A percentile compares a stretch with the other conserved stretches of the same genome.
Conservation (phyloP, 1,139 yeast species). For the Yamadazyma triangularis region DNA sequence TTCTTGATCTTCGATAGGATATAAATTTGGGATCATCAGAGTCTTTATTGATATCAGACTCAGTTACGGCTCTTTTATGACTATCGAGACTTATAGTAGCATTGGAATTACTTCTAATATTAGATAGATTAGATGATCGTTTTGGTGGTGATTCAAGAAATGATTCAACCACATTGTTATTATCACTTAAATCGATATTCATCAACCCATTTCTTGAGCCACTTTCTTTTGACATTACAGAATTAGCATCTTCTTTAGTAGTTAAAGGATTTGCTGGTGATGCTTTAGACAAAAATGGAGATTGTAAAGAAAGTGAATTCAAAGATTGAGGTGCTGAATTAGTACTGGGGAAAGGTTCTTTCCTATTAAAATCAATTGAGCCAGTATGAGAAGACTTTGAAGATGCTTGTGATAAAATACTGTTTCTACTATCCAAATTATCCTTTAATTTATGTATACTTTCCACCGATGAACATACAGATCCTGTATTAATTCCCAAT, state of each 20-base stretch:
- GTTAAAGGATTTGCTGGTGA: constrained; percentile 58
- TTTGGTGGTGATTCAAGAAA: constrained; percentile 10
- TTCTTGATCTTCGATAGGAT: constrained; percentile 40
- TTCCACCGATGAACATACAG: background rate
- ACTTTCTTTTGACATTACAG: constrained; percentile 34
- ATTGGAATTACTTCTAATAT: constrained; percentile 6
- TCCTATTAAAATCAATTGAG: constrained; percentile 2
- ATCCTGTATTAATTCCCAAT: constrained; percentile 1
- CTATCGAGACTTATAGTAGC: constrained; percentile 9
- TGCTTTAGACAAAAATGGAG: constrained; percentile 40
- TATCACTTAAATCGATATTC: constrained; percentile 5
- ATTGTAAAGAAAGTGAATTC: constrained; percentile 25
- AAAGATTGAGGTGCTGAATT: constrained; percentile 6
- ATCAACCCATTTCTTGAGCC: constrained; percentile 9
- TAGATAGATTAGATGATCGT: constrained; percentile 4
- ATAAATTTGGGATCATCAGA: constrained; percentile 50
- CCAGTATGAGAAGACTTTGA: constrained; percentile 16
- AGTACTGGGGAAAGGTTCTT: background rate
- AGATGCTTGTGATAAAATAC: constrained; percentile 9
- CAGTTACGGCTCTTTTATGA: constrained; percentile 9
- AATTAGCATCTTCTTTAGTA: constrained; percentile 49
- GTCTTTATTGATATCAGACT: constrained; percentile 14
- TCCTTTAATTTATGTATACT: background rate
- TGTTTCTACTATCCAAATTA: background rate
- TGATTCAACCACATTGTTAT: constrained; percentile 11